Evolutionary conservation across 2,329 filamentous ascomycete species (phyloP), one percentile per base, ranked within the genome.

Genomic region (Cyphellophora attinorum): DNA sequence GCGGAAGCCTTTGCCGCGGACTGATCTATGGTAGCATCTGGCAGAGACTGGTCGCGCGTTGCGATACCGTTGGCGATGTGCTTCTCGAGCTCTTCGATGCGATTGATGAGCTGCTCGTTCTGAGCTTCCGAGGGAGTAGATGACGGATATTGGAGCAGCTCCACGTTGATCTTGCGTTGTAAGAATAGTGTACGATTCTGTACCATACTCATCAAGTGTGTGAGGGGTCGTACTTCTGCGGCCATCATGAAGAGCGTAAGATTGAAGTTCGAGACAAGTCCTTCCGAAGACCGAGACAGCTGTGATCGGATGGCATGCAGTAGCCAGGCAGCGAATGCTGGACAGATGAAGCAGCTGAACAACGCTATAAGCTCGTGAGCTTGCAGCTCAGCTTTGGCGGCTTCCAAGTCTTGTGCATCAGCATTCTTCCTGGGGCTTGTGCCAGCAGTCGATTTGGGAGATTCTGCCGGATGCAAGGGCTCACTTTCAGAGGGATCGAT

Each of bases 201-300:
- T 3, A 93, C 70, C 50, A 95, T 72, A 52, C 79, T 84, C 42
- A 94, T 74, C 16, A 93, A 62, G 52, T 95, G 88, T 1, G 83
- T 76, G 31, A 86, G 64, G 0, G 89, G 89, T 3, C 84, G 79
- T 17, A 95, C 66, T 59, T 96, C 89, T 3, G 89, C 83, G 1
- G 82, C 84, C 12, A 94, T 70, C 3, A 94, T 66, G 57, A 95
- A 96, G 34, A 96, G 84, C 10, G 81, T 86, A 35, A 96, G 68
- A 56, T 95, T 95, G 61, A 89, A 93, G 57, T 94, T 84, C 4
- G 85, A 93, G 5, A 96, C 80, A 8, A 96, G 66, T 2, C 84
- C 84, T 55, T 93, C 86, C 0, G 85, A 86, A 0, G 83, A 84
- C 2, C 83, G 72, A 15, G 82, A 88, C 12, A 96, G 73, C 49